Base-by-base conservation (phyloP, 2,329 filamentous ascomycete species). In the Aspergillus latus region DNA sequence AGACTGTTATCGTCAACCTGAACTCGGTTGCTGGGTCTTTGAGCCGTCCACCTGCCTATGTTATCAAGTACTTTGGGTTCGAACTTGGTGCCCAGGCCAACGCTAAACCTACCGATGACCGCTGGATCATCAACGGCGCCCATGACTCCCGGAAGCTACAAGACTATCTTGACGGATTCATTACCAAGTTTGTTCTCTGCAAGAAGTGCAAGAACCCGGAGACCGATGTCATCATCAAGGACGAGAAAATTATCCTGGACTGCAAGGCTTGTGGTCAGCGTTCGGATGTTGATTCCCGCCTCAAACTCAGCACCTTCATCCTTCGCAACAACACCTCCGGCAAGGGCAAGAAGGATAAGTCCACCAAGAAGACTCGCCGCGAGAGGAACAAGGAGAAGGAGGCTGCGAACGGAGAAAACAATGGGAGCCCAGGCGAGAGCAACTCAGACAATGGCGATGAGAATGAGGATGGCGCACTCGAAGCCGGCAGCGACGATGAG, bases 61-160 rank as follows among this genome's bases (percentile, higher is more conserved):
- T 99, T 74, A 97, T 99, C 87, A 99, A 99, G 82, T 99, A 96
- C 82, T 99, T 99, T 72, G 94, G 94, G 68, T 97, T 99, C 76
- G 94, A 99, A 80, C 87, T 99, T 57, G 94, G 94, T 74, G 94
- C 94, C 68, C 94, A 97, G 82, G 97, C 94, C 81, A 97, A 97
- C 80, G 92, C 92, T 68, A 94, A 97, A 74, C 93, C 94, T 64
- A 87, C 91, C 69, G 93, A 97, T 75, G 94, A 99, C 75, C 94
- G 94, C 74, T 99, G 94, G 93, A 99, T 99, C 80, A 97, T 99
- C 85, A 99, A 99, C 80, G 94, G 94, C 74, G 91, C 93, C 65
- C 94, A 99, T 74, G 94, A 99, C 66, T 87, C 93, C 61, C 80
- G 83, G 76, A 97, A 97, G 83, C 88, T 99, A 48, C 94, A 99